Evolutionary conservation across 768 basidiomycete species (phyloP).

Genomic region (Harrya chromipes): DNA sequence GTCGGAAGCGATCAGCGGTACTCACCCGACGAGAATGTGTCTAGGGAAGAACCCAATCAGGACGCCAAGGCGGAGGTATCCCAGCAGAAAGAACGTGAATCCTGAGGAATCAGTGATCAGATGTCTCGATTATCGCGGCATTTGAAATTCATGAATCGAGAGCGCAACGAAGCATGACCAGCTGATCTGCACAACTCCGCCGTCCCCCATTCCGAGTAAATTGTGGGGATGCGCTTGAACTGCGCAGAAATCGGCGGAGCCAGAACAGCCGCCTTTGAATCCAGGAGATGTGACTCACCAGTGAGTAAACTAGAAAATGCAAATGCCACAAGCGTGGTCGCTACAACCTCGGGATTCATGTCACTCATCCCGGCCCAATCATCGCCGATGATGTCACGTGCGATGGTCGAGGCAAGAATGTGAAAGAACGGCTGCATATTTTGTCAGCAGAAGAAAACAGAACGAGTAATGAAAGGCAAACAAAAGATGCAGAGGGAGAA

Average conservation of each 20-base stretch:
- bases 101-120: slow-evolving; percentile 14
- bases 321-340: slow-evolving; percentile 89
- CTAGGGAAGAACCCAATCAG: slow-evolving; percentile 95
- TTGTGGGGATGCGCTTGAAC: background rate
- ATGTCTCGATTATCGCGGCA: background rate
- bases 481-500: background rate
- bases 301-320: slow-evolving; percentile 86
- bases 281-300: slow-evolving; percentile 41
- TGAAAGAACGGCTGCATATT: slow-evolving; percentile 85
- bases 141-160: slow-evolving; percentile 14
- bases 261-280: background rate
- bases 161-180: background rate
- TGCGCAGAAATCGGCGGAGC: background rate
- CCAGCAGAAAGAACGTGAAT: slow-evolving; percentile 82
- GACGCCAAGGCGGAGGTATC: slow-evolving; percentile 75
- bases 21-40: slow-evolving; percentile 92
- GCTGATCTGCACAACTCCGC: background rate
- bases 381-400: slow-evolving; percentile 46
- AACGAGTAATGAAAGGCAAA: background rate
- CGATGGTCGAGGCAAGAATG: slow-evolving; percentile 79
- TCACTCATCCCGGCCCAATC: slow-evolving; percentile 44
- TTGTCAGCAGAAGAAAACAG: background rate
- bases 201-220: too few species aligned
- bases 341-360: slow-evolving; percentile 68
- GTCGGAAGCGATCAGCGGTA: slow-evolving; percentile 11